A percentile compares a stretch with the other conserved stretches of the same genome.
phyloP scores from a whole-genome alignment of 2,329 filamentous ascomycete species.

The Aspergillus arachidicola region DNA sequence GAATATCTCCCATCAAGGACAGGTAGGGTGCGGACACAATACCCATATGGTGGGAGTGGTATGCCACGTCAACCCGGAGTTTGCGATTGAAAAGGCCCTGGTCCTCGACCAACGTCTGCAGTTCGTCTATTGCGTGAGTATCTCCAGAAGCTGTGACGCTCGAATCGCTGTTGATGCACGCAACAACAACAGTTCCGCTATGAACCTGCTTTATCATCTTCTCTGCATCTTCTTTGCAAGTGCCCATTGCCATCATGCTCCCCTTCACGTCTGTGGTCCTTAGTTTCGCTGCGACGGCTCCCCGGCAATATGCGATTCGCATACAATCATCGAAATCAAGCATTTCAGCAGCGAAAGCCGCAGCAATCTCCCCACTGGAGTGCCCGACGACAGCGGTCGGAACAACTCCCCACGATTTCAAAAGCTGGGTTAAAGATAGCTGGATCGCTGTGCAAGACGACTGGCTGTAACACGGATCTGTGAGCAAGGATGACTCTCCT shows the following conservation, averaged over 20 bases:
- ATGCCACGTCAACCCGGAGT: constrained; percentile 22
- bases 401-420: constrained; percentile 48
- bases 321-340: constrained; percentile 18
- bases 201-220: background rate
- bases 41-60: constrained; percentile 29
- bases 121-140: constrained; percentile 19
- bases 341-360: constrained; percentile 38
- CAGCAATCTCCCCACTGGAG: constrained; percentile 48
- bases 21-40: background rate
- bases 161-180: background rate
- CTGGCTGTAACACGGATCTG: background rate
- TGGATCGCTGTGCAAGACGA: constrained; percentile 43
- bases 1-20: background rate
- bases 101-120: constrained; percentile 25
- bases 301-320: constrained; percentile 13
- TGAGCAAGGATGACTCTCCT: background rate
- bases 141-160: constrained; percentile 28
- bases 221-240: background rate
- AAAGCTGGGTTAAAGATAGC: constrained; percentile 48
- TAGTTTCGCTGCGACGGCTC: background rate
- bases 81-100: constrained; percentile 16
- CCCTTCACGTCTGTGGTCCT: background rate
- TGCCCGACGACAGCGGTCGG: constrained; percentile 49
- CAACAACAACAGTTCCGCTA: background rate
- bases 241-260: constrained; percentile 13